phyloP scores from a whole-genome alignment of 176 grass and related monocot genomes.

The Olyra latifolia region DNA sequence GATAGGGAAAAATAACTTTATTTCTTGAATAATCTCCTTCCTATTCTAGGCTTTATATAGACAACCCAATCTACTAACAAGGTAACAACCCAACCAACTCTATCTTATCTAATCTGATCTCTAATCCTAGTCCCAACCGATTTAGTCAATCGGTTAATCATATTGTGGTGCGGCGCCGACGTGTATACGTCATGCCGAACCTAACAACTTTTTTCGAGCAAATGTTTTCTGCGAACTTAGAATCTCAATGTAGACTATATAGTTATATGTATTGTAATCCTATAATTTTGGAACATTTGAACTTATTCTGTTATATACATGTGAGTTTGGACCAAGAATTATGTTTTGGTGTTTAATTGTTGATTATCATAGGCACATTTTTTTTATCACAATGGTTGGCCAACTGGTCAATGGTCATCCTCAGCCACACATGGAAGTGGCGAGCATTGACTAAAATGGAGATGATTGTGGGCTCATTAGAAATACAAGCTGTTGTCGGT shows the following conservation, averaged over 20 bases:
- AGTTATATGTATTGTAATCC: not conserved
- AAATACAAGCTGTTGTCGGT: not conserved
- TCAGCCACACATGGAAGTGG: not conserved
- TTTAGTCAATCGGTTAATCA: too few species aligned
- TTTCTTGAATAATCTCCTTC: too few species aligned
- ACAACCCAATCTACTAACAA: too few species aligned
- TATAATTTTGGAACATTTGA: not conserved
- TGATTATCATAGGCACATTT: not conserved
- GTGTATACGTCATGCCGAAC: too few species aligned
- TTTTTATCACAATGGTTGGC: not conserved
- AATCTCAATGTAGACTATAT: constrained; percentile 1
- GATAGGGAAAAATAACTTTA: too few species aligned
- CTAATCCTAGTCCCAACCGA: too few species aligned
- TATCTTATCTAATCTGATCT: too few species aligned
- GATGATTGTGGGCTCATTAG: not conserved
- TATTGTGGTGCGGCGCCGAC: too few species aligned
- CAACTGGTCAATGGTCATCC: not conserved
- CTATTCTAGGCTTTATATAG: too few species aligned
- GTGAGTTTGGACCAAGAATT: not conserved
- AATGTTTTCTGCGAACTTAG: not conserved
- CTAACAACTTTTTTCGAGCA: too few species aligned
- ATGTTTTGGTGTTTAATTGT: not conserved
- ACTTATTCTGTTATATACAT: not conserved
- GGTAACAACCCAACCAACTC: too few species aligned
- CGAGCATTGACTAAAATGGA: not conserved